These are phyloP conservation scores for Trichosporon faecale DNA, from an alignment of 1,284 basidiomycete genomes.

Conservation along the genomic window DNA sequence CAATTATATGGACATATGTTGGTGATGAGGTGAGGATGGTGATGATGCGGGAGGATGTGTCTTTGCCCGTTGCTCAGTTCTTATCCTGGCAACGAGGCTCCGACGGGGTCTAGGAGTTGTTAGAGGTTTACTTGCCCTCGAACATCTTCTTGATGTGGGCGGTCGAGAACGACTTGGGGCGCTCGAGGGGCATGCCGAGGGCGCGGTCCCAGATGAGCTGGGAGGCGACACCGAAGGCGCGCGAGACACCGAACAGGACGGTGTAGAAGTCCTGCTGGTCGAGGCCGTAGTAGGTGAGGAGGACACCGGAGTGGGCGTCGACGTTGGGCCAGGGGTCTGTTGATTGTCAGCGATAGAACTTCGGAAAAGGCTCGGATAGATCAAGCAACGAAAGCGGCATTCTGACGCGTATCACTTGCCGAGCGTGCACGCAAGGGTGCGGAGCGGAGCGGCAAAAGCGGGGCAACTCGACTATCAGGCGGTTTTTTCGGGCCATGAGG, in stretches of 20 bases:
- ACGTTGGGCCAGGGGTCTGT: conserved; percentile 69
- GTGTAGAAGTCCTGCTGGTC: conserved; percentile 92
- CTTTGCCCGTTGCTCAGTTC: not conserved
- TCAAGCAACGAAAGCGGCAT: not conserved
- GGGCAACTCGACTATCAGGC: conserved; percentile 7
- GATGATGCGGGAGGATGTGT: not conserved
- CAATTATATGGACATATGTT: conserved; percentile 6
- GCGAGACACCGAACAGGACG: conserved; percentile 93
- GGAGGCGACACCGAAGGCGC: conserved; percentile 83
- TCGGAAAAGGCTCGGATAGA: conserved; percentile 10
- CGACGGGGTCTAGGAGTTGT: not conserved
- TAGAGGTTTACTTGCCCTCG: conserved; percentile 34
- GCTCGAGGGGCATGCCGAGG: conserved; percentile 62
- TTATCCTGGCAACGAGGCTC: not conserved
- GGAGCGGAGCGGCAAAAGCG: conserved; percentile 3
- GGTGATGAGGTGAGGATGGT: not conserved
- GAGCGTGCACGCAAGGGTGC: not conserved
- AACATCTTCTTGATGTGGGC: conserved; percentile 53
- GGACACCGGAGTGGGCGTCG: conserved; percentile 93
- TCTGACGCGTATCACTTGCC: not conserved
- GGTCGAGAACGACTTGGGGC: conserved; percentile 55
- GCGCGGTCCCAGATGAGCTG: conserved; percentile 95
- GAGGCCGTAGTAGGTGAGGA: conserved; percentile 74
- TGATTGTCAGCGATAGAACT: not conserved
- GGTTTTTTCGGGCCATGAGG: conserved; percentile 9